These are phyloP conservation scores for Alternaria sp. DNA, from an alignment of 2,329 filamentous ascomycete species.

Conservation along the genomic window DNA sequence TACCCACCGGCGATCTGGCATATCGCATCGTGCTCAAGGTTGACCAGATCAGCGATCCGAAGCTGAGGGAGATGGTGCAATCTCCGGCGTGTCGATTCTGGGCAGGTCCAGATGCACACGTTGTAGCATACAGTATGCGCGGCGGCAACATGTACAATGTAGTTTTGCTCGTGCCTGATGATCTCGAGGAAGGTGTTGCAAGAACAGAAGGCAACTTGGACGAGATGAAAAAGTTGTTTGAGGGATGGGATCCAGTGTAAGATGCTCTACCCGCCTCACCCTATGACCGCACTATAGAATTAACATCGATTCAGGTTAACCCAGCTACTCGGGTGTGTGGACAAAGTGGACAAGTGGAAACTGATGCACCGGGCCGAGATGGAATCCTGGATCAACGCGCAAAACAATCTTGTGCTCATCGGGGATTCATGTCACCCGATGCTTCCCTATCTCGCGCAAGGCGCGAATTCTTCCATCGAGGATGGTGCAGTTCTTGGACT, in stretches of 20 bases:
- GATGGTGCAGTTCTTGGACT: constrained; percentile 72
- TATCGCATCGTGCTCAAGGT: constrained; percentile 67
- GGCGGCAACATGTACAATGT: constrained; percentile 70
- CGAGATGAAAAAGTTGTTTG: constrained; percentile 69
- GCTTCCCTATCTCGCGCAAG: constrained; percentile 47
- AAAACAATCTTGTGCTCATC: constrained; percentile 64
- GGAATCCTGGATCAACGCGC: constrained; percentile 51
- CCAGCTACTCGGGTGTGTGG: constrained; percentile 55
- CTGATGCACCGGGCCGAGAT: constrained; percentile 62
- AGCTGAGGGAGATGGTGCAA: constrained; percentile 62
- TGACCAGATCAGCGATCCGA: constrained; percentile 61
- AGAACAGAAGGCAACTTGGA: constrained; percentile 63
- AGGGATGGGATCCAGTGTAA: constrained; percentile 69
- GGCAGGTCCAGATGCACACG: constrained; percentile 69
- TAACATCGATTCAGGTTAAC: constrained; percentile 24
- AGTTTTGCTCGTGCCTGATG: constrained; percentile 71
- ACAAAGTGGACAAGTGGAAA: constrained; percentile 73
- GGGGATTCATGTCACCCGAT: constrained; percentile 48
- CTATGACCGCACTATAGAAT: constrained; percentile 27
- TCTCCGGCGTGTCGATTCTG: constrained; percentile 67
- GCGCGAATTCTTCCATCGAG: constrained; percentile 72
- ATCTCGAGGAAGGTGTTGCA: constrained; percentile 63
- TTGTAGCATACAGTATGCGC: constrained; percentile 68
- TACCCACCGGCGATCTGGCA: constrained; percentile 69
- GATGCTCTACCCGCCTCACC: constrained; percentile 43